phyloP scores from a whole-genome alignment of 176 grass and related monocot genomes.

The Triticum urartu region DNA sequence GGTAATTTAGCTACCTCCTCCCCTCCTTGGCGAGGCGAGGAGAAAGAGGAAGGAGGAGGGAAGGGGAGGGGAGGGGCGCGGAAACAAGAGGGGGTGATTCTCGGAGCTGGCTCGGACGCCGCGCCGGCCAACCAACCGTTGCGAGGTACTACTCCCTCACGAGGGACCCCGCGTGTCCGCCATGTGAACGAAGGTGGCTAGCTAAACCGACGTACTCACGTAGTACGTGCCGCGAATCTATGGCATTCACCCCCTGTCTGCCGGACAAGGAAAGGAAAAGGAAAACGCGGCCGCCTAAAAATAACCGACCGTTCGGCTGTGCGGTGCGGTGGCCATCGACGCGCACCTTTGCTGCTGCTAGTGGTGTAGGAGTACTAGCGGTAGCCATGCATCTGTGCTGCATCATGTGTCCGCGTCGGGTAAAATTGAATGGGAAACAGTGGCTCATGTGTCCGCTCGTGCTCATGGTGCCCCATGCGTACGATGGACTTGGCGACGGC shows the following conservation, averaged over 20 bases:
- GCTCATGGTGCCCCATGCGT: neutral
- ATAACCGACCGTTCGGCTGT: neutral
- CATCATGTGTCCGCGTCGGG: neutral
- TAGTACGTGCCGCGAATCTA: neutral
- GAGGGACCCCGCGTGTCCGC: constrained; percentile 2
- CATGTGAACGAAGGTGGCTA: constrained; percentile 1
- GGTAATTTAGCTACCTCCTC: neutral
- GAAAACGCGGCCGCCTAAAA: neutral
- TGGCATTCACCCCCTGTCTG: neutral
- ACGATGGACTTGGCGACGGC: neutral
- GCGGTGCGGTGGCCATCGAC: constrained; percentile 2
- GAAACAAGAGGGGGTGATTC: neutral
- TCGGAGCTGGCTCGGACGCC: neutral
- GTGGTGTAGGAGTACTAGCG: neutral
- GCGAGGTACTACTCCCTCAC: neutral
- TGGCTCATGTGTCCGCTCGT: neutral
- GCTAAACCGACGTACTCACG: neutral
- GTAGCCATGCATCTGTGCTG: neutral
- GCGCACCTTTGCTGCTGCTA: neutral
- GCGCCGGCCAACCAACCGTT: neutral
- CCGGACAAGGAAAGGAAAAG: too few species aligned
- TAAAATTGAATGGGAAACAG: neutral
- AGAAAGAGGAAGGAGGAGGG: constrained; percentile 12
- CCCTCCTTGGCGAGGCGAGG: constrained; percentile 25
- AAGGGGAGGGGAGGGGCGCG: neutral